phyloP scores from a whole-genome alignment of 2,329 filamentous ascomycete genomes.

The Cytospora leucostoma region DNA sequence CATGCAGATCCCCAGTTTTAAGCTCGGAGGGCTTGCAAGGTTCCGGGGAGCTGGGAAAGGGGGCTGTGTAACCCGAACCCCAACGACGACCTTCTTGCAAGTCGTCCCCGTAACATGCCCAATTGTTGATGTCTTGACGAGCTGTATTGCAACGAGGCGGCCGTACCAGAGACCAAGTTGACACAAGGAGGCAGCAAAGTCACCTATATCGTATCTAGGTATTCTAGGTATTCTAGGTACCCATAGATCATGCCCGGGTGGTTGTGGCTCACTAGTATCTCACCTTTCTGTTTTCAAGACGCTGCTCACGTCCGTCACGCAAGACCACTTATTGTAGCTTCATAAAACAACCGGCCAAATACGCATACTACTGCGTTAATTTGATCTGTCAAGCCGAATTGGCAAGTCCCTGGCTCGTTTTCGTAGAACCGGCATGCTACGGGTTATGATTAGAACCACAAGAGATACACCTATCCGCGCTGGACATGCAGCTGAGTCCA shows the following conservation, averaged over 20 bases:
- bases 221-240: no score
- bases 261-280: neutral
- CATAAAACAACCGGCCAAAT: neutral
- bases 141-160: no score
- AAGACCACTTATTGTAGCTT: neutral
- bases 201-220: no score
- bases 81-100: no score
- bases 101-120: no score
- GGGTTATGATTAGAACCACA: neutral
- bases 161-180: no score
- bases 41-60: constrained; percentile 16
- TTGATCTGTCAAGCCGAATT: neutral
- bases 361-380: neutral
- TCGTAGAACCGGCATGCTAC: neutral
- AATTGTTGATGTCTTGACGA: no score
- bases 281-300: neutral
- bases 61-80: constrained; percentile 7
- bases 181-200: no score
- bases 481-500: no score
- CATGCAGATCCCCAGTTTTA: constrained; percentile 6
- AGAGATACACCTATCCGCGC: neutral
- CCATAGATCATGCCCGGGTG: no score
- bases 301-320: neutral
- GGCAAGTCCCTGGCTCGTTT: neutral
- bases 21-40: constrained; percentile 6